Percentiles rank a stretch among this genome's conserved stretches.
phyloP scores from a whole-genome alignment of 306 rosid genomes.

The Sphenostylis stenocarpa region DNA sequence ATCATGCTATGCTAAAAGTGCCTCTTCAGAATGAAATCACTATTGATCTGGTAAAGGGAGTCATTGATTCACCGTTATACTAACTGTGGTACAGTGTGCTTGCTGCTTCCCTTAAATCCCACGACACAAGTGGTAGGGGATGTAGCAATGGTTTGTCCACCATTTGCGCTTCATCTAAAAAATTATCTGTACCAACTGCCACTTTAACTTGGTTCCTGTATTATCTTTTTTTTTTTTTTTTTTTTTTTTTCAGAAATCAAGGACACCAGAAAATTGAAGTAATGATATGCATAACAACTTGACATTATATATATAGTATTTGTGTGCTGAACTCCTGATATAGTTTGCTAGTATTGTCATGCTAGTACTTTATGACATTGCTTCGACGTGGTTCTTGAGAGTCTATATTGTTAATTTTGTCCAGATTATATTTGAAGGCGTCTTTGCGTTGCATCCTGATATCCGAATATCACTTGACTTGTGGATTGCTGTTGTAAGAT shows the following conservation, averaged over 20 bases:
- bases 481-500: slow-evolving; percentile 96
- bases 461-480: slow-evolving; percentile 89
- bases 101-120: slow-evolving; percentile 13
- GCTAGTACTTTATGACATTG: slow-evolving; percentile 12
- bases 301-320: slow-evolving; percentile 10
- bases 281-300: not conserved
- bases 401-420: slow-evolving; percentile 31
- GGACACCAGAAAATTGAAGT: slow-evolving; percentile 10
- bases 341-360: slow-evolving; percentile 24
- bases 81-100: not conserved
- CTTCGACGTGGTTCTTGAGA: slow-evolving; percentile 27
- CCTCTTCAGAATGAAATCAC: not conserved
- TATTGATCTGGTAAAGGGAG: not conserved
- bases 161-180: slow-evolving; percentile 13
- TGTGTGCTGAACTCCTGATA: slow-evolving; percentile 27
- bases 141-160: slow-evolving; percentile 10
- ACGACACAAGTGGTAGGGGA: not conserved
- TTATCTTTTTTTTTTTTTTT: no score
- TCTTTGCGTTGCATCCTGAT: slow-evolving; percentile 97
- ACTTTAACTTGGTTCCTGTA: slow-evolving; percentile 12
- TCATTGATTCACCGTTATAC: not conserved
- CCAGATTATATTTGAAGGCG: slow-evolving; percentile 97
- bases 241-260: slow-evolving; percentile 24
- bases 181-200: slow-evolving; percentile 6
- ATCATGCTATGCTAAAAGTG: not conserved